Evolutionary conservation across 306 rosid species (phyloP).

Genomic region (Hylodesmum podocarpum): DNA sequence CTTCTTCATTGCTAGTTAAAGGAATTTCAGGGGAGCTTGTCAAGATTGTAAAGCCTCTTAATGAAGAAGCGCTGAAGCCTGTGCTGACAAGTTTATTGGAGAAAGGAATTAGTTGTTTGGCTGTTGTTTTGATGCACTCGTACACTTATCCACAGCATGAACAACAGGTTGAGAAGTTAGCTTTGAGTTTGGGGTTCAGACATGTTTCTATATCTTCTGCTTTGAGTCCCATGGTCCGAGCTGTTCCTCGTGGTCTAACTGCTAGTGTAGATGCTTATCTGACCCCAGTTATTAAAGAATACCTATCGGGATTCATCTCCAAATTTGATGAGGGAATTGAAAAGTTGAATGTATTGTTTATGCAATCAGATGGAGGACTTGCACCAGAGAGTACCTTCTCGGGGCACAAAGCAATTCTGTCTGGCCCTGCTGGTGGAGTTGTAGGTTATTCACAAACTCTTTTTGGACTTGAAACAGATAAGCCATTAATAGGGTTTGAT

Average conservation of each 20-base stretch:
- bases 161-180: constrained; percentile 57
- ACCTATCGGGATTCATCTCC: constrained; percentile 87
- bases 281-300: constrained; percentile 94
- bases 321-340: constrained; percentile 75
- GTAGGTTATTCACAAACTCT: constrained; percentile 97
- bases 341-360: constrained; percentile 84
- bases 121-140: constrained; percentile 92
- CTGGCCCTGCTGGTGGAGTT: constrained; percentile 99
- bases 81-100: constrained; percentile 53
- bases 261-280: constrained; percentile 96
- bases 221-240: constrained; percentile 95
- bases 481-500: constrained; percentile 92
- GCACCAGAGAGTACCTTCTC: constrained; percentile 92
- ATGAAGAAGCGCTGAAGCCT: constrained; percentile 62
- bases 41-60: constrained; percentile 68
- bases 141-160: constrained; percentile 87
- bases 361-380: constrained; percentile 99
- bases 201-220: constrained; percentile 93
- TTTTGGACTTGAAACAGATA: constrained; percentile 76
- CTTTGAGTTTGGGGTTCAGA: constrained; percentile 75
- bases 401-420: constrained; percentile 90
- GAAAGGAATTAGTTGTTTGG: constrained; percentile 77
- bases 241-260: constrained; percentile 94
- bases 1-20: constrained; percentile 44
- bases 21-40: constrained; percentile 92